Percentiles rank a stretch among this genome's conserved stretches.
Conservation (phyloP, 116 monocot genomes). For the Zostera marina region DNA sequence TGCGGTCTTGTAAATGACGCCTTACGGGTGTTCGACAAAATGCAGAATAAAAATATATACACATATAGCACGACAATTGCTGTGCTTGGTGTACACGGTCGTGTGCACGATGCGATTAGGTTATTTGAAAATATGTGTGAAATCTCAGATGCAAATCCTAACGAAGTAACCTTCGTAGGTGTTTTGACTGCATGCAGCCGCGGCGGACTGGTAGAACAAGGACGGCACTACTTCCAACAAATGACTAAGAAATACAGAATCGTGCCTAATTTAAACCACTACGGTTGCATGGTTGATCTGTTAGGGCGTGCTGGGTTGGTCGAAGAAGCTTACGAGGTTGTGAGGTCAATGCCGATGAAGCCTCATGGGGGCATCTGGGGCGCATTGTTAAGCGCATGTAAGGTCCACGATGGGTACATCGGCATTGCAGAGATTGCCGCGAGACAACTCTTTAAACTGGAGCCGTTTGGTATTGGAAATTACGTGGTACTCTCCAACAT, state of each 20-base stretch:
- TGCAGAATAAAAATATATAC: constrained; percentile 36
- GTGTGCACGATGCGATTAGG: constrained; percentile 26
- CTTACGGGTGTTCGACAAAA: constrained; percentile 17
- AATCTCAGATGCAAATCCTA: constrained; percentile 21
- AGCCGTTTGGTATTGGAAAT: constrained; percentile 40
- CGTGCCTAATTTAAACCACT: constrained; percentile 56
- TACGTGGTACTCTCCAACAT: constrained; percentile 44
- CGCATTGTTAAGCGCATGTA: constrained; percentile 54
- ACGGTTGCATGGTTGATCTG: constrained; percentile 66
- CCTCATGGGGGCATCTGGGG: constrained; percentile 47
- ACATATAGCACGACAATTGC: constrained; percentile 59
- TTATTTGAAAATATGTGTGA: constrained; percentile 43
- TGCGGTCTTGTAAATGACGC: constrained; percentile 54
- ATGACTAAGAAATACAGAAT: constrained; percentile 46
- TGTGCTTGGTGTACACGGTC: constrained; percentile 43
- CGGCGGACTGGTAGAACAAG: constrained; percentile 45
- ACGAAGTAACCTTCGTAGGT: constrained; percentile 39
- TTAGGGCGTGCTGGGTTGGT: constrained; percentile 45
- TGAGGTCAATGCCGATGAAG: constrained; percentile 29
- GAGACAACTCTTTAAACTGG: constrained; percentile 31
- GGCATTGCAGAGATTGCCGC: constrained; percentile 41
- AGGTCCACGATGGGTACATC: constrained; percentile 30
- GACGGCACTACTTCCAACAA: constrained; percentile 19
- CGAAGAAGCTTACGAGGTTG: constrained; percentile 46
- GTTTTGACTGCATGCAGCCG: constrained; percentile 65